Conservation (phyloP, 2,329 filamentous ascomycete genomes). For the Fusarium brachygibbosum region DNA sequence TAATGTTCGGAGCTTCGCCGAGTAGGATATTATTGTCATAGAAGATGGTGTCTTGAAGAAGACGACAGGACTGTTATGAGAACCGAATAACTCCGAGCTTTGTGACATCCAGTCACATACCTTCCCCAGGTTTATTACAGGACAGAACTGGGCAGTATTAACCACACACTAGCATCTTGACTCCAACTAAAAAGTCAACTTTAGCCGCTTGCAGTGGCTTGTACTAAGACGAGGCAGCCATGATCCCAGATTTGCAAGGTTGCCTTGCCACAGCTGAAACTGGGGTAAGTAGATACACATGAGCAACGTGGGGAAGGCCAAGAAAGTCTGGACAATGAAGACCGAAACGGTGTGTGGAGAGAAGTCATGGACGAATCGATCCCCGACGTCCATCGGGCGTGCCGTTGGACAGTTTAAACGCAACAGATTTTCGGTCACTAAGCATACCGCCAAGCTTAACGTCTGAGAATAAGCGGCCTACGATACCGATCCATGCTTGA, state of each 20-base stretch:
- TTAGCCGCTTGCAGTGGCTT: conserved; percentile 21
- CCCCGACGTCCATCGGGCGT: conserved; percentile 12
- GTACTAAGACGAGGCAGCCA: conserved; percentile 15
- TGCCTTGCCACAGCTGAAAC: conserved; percentile 16
- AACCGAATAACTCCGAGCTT: conserved; percentile 2
- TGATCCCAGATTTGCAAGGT: conserved; percentile 5
- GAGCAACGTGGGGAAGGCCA: conserved; percentile 22
- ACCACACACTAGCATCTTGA: not conserved
- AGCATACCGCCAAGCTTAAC: conserved; percentile 2
- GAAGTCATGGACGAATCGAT: not conserved
- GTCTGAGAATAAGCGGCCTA: not conserved
- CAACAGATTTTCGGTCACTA: not conserved
- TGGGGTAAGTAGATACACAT: conserved; percentile 19
- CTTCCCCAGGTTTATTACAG: not conserved
- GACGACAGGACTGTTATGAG: not conserved
- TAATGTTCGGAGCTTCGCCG: conserved; percentile 36
- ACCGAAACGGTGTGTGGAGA: conserved; percentile 28
- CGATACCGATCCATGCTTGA: not conserved
- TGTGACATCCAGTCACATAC: not conserved
- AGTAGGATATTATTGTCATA: not conserved
- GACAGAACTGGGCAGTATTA: not conserved
- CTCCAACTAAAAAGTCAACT: conserved; percentile 11
- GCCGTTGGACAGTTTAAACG: not conserved
- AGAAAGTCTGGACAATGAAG: conserved; percentile 32
- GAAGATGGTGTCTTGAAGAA: conserved; percentile 5